phyloP scores from a whole-genome alignment of 129 eudicot species.

The Flaveria linearis region DNA sequence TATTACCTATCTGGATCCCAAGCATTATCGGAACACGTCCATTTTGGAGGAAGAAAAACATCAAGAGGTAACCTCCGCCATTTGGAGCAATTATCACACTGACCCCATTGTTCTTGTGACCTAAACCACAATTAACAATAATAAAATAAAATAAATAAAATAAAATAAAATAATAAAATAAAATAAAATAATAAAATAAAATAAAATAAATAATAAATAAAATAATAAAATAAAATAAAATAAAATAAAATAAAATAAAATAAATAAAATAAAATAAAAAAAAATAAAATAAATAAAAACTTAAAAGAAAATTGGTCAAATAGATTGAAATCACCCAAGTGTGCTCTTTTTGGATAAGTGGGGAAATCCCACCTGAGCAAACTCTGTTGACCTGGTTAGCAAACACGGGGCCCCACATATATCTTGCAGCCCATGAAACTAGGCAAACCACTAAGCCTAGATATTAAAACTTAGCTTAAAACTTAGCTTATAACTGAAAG shows the following conservation, averaged over 20 bases:
- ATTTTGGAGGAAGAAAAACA: constrained; percentile 80
- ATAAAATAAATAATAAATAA: too few relatives aligned
- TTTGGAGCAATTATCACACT: constrained; percentile 84
- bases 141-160: neutral
- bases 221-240: too few relatives aligned
- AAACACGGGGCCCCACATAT: too few relatives aligned
- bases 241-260: too few relatives aligned
- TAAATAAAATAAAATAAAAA: too few relatives aligned
- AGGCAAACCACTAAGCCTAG: neutral
- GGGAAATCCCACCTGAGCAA: neutral
- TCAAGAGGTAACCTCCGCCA: constrained; percentile 83
- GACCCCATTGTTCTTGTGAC: constrained; percentile 88
- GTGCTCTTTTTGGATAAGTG: neutral
- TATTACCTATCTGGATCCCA: constrained; percentile 79
- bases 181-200: too few relatives aligned
- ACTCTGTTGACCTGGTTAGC: too few relatives aligned
- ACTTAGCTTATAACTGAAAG: neutral
- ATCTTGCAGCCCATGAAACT: too few relatives aligned
- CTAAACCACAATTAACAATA: constrained; percentile 39
- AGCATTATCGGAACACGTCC: constrained; percentile 81
- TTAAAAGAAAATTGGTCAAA: neutral
- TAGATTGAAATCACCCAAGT: neutral
- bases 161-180: too few relatives aligned
- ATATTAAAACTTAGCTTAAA: neutral
- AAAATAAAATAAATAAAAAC: too few relatives aligned